These are phyloP conservation scores for Lanmaoa pseudosensibilis DNA, from an alignment of 768 basidiomycete genomes.

Conservation along the genomic window DNA sequence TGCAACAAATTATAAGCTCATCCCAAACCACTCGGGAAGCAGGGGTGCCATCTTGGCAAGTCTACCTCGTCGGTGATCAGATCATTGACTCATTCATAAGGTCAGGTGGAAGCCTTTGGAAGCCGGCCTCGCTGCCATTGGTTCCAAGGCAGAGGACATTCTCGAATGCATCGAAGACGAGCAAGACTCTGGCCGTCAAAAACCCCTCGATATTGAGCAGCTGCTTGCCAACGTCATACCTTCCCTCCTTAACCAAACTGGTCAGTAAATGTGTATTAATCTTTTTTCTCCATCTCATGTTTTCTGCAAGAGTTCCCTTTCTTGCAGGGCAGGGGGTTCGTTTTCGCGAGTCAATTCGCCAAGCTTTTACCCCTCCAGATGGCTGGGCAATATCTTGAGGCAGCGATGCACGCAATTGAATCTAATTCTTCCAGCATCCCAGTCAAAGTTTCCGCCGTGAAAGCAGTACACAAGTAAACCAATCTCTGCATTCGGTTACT, in stretches of 20 bases:
- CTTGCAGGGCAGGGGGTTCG: constrained; percentile 91
- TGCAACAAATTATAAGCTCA: constrained; percentile 55
- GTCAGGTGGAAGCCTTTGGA: constrained; percentile 91
- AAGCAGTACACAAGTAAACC: constrained; percentile 87
- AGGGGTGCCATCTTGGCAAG: constrained; percentile 65
- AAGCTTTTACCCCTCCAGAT: constrained; percentile 69
- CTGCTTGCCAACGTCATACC: constrained; percentile 81
- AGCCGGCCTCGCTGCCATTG: constrained; percentile 76
- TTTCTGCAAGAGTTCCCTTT: constrained; percentile 71
- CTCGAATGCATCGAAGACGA: constrained; percentile 79
- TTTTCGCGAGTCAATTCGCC: constrained; percentile 89
- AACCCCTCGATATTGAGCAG: constrained; percentile 74
- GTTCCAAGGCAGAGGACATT: constrained; percentile 76
- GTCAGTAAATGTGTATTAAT: constrained; percentile 42
- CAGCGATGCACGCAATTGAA: constrained; percentile 84
- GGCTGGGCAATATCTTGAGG: constrained; percentile 83
- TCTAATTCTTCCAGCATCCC: constrained; percentile 69
- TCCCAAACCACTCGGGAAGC: constrained; percentile 56
- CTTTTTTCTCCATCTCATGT: not conserved
- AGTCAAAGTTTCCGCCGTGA: constrained; percentile 92
- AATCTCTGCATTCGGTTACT: not conserved
- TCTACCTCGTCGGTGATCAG: not conserved
- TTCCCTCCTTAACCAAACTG: constrained; percentile 64
- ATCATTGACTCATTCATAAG: constrained; percentile 4
- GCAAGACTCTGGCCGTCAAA: constrained; percentile 56